Evolutionary conservation across 1,139 yeast genomes (phyloP).

Genomic region (Groenewaldozyma sp.): DNA sequence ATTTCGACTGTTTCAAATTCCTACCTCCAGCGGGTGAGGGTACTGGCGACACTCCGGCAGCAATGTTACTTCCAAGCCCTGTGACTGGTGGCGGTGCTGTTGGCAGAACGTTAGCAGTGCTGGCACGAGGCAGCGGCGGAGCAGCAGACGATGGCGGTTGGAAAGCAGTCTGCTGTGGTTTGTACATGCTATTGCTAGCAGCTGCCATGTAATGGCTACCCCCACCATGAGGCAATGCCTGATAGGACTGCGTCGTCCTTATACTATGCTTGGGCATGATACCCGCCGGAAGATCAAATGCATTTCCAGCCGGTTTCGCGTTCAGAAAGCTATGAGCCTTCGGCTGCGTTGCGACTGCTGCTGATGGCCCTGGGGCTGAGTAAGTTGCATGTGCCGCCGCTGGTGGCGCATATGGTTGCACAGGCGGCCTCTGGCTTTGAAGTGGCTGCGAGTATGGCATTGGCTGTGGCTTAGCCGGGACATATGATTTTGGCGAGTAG

Average conservation of each 20-base stretch:
- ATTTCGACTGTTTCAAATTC: conserved; percentile 23
- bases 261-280: conserved; percentile 37
- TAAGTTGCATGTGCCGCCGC: too few species aligned
- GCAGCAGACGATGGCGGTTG: conserved; percentile 1
- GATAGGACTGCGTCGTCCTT: conserved; percentile 16
- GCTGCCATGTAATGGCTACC: conserved; percentile 11
- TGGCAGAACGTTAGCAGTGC: conserved; percentile 2
- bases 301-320: conserved; percentile 15
- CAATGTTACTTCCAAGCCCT: not conserved
- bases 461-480: too few species aligned
- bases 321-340: conserved; percentile 12
- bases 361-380: conserved; percentile 9
- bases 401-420: conserved; percentile 22
- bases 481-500: too few species aligned
- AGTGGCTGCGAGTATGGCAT: too few species aligned
- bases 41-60: conserved; percentile 4
- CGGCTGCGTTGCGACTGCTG: too few species aligned
- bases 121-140: conserved; percentile 2
- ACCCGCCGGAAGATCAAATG: conserved; percentile 66
- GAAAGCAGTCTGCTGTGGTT: conserved; percentile 4
- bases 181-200: conserved; percentile 7
- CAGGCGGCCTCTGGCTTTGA: too few species aligned
- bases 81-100: conserved; percentile 1
- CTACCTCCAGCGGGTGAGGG: conserved; percentile 9
- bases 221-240: conserved; percentile 6